A percentile compares a stretch with the other conserved stretches of the same genome.
Evolutionary conservation across 345 rosid species (phyloP).

Genomic region (Aquilaria sinensis): DNA sequence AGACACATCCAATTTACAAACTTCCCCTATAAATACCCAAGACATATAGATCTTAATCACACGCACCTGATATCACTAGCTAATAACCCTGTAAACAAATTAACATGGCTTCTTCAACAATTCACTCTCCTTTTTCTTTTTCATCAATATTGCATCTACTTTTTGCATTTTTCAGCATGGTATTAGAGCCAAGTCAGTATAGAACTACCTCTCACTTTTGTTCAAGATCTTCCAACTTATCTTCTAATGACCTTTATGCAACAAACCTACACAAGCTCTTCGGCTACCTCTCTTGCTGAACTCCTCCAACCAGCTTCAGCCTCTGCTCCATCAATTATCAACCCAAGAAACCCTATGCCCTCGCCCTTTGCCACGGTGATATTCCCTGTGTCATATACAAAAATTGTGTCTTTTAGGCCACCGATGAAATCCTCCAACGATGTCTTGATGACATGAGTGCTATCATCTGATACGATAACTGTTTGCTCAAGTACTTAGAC

Average conservation of each 20-base stretch:
- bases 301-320: constrained; percentile 23
- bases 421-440: constrained; percentile 25
- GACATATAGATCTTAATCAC: no score
- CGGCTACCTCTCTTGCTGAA: constrained; percentile 20
- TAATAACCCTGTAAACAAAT: no score
- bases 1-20: no score
- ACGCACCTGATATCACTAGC: no score
- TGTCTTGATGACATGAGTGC: constrained; percentile 40
- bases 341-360: constrained; percentile 30
- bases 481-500: constrained; percentile 47
- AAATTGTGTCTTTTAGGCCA: constrained; percentile 27
- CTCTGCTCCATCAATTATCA: constrained; percentile 19
- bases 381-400: constrained; percentile 33
- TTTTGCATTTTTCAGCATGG: no score
- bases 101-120: no score
- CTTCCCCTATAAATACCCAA: no score
- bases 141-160: no score
- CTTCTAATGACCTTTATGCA: constrained; percentile 14
- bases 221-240: constrained; percentile 24
- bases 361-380: constrained; percentile 51
- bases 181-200: no score
- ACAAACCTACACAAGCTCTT: constrained; percentile 31
- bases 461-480: constrained; percentile 43
- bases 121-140: no score
- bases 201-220: constrained; percentile 26